Base-by-base conservation (phyloP, 2,329 filamentous ascomycete genomes). In the Scleromitrula shiraiana region DNA sequence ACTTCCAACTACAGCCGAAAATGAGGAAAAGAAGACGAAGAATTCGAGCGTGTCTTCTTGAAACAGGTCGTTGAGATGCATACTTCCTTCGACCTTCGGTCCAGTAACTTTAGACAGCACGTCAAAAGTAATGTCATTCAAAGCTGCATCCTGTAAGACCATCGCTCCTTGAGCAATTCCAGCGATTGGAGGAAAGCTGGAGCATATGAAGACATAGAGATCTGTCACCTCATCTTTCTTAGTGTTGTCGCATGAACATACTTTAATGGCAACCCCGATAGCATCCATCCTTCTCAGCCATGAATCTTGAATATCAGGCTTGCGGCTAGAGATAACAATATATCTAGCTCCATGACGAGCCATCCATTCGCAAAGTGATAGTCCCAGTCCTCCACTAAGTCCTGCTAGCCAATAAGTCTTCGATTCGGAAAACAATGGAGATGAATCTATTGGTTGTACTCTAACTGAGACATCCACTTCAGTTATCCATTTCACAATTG, bases 161-260 rank as follows among this genome's bases (percentile, higher is more conserved):
- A 73, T 68, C 10, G 71, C 70, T 0, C 62, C 71, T 27, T 73
- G 64, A 2, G 61, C 62, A 0, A 73, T 66, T n/a, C 72, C 72
- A 0, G 53, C 62, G 22, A 75, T 64, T 1, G 64, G 17, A 17
- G 49, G 50, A 19, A 46, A 20, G 12, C 40, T 51, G 8, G 22
- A 23, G 12, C 42, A 24, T 12, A 48, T 53, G 7, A 38, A 12
- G 4, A 39, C 35, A 19, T 37, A 12, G 14, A 29, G 19, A 9
- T 27, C 19, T 19, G 20, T 37, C 6, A 51, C 7, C 5, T 44
- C 40, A 7, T 49, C 12, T 2, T 24, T 15, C 12, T 44, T 38
- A 10, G 43, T 36, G 14, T 50, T 22, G 30, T 47, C 43, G 65
- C 14, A 56, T 49, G 12, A 27, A 61, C 22, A 14, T 12, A 33